Evolutionary conservation across 2,329 filamentous ascomycete species (phyloP), one percentile per base, ranked within the genome.

Genomic region (Scedosporium apiospermum): DNA sequence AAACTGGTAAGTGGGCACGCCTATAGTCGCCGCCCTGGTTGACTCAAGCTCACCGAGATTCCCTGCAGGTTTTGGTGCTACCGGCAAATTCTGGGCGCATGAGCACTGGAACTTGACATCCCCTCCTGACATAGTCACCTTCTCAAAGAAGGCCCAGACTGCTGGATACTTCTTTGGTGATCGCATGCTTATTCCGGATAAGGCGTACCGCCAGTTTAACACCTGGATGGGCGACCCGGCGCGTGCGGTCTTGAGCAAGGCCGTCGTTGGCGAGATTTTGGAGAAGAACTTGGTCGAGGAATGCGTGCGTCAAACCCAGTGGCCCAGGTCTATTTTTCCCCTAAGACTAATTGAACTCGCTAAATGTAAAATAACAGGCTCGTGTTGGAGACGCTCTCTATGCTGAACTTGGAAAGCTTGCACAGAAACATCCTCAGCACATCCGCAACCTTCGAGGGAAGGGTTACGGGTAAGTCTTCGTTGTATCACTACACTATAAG

Each of bases 141-240:
- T 96, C 79, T 90, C 86, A 71, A 96, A 96, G 82, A 96, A 96
- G 82, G 93, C 92, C 3, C 92, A 96, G 78, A 90, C 92, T 1
- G 92, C 93, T 6, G 92, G 92, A 41, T 96, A 93, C 82, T 96
- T 95, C 82, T 96, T 87, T 73, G 88, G 88, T 65, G 88, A 95
- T 81, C 83, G 85, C 9, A 86, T 85, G 51, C 82, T 96, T 68
- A 83, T 90, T 12, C 92, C 92, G 65, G 96, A 96, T 81, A 93
- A 93, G 82, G 89, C 93, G 5, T 96, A 96, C 81, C 88, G 92
- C 65, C 92, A 96, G 77, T 96, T 96, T 83, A 96, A 96, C 82
- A 96, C 91, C 58, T 96, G 92, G 92, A 96, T 96, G 88, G 92
- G 92, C 70, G 92, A 96, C 77, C 92, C 92, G 16, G 88, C 89